phyloP scores from a whole-genome alignment of 805 yeast genomes.

The Dipodascopsis uninucleata region DNA sequence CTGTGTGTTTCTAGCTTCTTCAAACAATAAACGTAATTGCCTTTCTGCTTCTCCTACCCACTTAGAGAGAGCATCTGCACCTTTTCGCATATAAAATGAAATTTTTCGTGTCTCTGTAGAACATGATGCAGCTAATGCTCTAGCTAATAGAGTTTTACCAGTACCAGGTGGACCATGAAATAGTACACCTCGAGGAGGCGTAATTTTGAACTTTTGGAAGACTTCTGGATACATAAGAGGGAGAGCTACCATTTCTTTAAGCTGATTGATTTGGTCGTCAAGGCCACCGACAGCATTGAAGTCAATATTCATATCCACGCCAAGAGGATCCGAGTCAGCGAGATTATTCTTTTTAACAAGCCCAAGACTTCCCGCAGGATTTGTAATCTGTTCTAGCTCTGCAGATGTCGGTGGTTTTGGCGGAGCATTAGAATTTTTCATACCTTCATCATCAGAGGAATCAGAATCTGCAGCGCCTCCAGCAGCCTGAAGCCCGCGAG shows the following conservation, averaged over 20 bases:
- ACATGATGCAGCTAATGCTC: conserved; percentile 94
- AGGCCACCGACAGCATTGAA: conserved; percentile 87
- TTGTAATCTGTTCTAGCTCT: conserved; percentile 29
- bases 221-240: conserved; percentile 92
- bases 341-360: conserved; percentile 52
- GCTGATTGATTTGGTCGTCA: conserved; percentile 81
- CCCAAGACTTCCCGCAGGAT: conserved; percentile 27
- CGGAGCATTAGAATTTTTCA: conserved; percentile 31
- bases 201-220: conserved; percentile 80
- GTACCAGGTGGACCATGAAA: conserved; percentile 99
- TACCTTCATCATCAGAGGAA: conserved; percentile 45
- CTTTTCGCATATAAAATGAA: conserved; percentile 96
- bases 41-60: conserved; percentile 99
- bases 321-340: conserved; percentile 91
- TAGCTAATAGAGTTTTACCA: conserved; percentile 96
- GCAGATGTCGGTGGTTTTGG: conserved; percentile 24
- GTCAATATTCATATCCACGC: conserved; percentile 80
- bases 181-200: conserved; percentile 95
- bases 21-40: conserved; percentile 82
- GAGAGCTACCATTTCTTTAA: conserved; percentile 94
- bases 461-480: conserved; percentile 41
- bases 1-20: conserved; percentile 93
- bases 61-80: conserved; percentile 93
- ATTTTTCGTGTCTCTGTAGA: conserved; percentile 80
- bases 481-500: conserved; percentile 31